These are phyloP conservation scores for Dalbergia cochinchinensis DNA, from an alignment of 306 rosid genomes.

Conservation along the genomic window DNA sequence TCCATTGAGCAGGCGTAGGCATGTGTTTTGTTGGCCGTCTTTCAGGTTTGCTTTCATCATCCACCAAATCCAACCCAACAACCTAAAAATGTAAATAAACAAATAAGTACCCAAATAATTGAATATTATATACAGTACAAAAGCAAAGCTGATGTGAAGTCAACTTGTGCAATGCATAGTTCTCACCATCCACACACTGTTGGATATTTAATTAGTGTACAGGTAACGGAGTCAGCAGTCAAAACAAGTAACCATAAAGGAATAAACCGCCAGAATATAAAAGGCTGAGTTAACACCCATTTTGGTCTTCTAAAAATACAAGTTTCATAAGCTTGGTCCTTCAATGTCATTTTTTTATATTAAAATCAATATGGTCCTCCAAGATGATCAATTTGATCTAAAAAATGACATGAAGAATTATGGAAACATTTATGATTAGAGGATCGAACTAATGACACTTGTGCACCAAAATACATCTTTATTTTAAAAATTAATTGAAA, in stretches of 20 bases:
- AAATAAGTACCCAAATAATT: conserved; percentile 22
- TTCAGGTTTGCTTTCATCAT: conserved; percentile 96
- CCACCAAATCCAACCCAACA: conserved; percentile 97
- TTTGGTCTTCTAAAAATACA: conserved; percentile 23
- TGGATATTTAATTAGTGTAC: conserved; percentile 2
- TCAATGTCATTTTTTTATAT: conserved; percentile 16
- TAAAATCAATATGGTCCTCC: conserved; percentile 13
- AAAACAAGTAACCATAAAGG: conserved; percentile 7
- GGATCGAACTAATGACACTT: not conserved
- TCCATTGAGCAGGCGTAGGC: conserved; percentile 99
- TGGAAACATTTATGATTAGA: conserved; percentile 9
- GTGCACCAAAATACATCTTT: conserved; percentile 4
- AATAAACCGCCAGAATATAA: conserved; percentile 6
- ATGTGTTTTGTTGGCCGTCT: conserved; percentile 99
- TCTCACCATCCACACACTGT: not conserved
- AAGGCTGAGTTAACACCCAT: conserved; percentile 30
- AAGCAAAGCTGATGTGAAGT: conserved; percentile 19
- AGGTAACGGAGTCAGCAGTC: not conserved
- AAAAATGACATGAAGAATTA: not conserved
- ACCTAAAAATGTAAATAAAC: conserved; percentile 61
- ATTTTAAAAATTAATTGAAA: not conserved
- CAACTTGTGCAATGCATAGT: conserved; percentile 29
- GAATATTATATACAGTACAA: not conserved
- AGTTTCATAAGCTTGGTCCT: conserved; percentile 24
- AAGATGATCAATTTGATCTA: not conserved